A percentile compares a stretch with the other conserved stretches of the same genome.
These are phyloP conservation scores for Poa annua DNA, from an alignment of 176 grass and related monocot genomes.

Conservation along the genomic window DNA sequence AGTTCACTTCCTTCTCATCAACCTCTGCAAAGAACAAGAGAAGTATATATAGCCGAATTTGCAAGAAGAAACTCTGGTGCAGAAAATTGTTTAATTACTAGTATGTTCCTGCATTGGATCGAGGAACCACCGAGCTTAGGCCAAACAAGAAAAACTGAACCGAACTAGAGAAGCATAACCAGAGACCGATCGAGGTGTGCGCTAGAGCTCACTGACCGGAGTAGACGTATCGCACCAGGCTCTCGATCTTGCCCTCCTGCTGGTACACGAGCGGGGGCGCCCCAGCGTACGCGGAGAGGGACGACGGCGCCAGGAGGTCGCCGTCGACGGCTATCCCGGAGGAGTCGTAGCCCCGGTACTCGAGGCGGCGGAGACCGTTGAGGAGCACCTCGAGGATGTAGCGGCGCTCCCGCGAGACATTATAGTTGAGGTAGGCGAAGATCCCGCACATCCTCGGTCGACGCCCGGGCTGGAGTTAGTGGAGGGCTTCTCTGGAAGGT, in stretches of 20 bases:
- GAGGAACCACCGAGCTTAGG: too few relatives aligned
- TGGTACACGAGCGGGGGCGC: constrained; percentile 76
- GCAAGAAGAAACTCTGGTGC: too few relatives aligned
- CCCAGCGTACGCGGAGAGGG: neutral
- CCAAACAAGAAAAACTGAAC: too few relatives aligned
- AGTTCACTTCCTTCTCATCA: constrained; percentile 78
- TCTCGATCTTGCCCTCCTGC: constrained; percentile 97
- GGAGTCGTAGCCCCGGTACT: constrained; percentile 84
- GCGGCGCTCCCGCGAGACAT: constrained; percentile 67
- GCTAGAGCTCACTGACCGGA: constrained; percentile 46
- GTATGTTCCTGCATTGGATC: too few relatives aligned
- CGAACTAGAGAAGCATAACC: too few relatives aligned
- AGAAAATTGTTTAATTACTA: too few relatives aligned
- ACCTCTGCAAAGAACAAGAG: constrained; percentile 61
- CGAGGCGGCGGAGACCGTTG: constrained; percentile 81
- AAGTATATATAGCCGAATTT: too few relatives aligned
- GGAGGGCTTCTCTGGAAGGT: neutral
- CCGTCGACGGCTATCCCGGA: constrained; percentile 61
- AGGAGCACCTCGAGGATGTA: constrained; percentile 87
- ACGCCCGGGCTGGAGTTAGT: neutral
- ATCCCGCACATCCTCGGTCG: constrained; percentile 52
- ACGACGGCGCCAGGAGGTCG: neutral
- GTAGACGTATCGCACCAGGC: constrained; percentile 88
- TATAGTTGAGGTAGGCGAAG: constrained; percentile 73
- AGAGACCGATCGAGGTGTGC: too few relatives aligned